Evolutionary conservation across 225 moss, liverwort and hornwort species (phyloP).

Genomic region (Neckera pumila): DNA sequence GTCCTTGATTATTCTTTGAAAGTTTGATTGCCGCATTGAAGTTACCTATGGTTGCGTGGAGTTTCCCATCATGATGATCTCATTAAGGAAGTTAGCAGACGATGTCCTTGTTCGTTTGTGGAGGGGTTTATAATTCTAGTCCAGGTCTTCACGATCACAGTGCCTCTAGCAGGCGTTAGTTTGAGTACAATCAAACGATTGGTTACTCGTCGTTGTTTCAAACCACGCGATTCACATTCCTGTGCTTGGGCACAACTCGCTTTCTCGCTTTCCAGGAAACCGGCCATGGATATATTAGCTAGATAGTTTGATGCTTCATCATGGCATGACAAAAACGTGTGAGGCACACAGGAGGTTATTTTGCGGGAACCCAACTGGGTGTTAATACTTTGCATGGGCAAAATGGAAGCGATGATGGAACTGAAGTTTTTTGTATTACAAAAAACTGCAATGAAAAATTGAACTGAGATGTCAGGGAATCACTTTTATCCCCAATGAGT

Average conservation of each 20-base stretch:
- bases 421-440: neutral
- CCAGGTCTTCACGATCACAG: neutral
- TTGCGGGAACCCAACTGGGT: neutral
- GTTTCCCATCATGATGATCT: neutral
- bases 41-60: neutral
- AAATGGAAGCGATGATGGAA: neutral
- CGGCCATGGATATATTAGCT: neutral
- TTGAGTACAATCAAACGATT: neutral
- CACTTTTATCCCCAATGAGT: neutral
- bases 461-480: neutral
- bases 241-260: neutral
- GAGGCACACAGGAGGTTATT: neutral
- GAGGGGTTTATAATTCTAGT: neutral
- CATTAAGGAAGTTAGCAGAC: neutral
- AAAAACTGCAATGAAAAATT: neutral
- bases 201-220: neutral
- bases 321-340: neutral
- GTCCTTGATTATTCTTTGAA: neutral
- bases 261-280: neutral
- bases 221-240: neutral
- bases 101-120: neutral
- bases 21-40: neutral
- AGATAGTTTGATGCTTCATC: neutral
- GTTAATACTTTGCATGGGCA: neutral
- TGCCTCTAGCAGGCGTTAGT: neutral